These are phyloP conservation scores for Erythrobasidium yunnanense DNA, from an alignment of 768 basidiomycete genomes.

Conservation along the genomic window DNA sequence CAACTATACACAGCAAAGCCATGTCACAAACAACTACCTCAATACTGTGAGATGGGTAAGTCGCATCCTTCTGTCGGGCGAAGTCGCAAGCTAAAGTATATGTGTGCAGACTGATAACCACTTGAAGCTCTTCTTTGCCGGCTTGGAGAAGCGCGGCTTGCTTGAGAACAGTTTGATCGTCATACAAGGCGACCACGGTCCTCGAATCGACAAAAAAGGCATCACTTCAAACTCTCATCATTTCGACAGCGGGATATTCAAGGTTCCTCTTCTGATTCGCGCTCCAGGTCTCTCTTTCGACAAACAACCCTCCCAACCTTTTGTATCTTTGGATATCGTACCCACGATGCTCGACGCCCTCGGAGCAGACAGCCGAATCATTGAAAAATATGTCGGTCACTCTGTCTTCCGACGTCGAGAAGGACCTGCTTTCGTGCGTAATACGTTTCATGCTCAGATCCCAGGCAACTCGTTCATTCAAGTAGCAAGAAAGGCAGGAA, in stretches of 20 bases:
- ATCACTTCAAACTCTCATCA: not conserved
- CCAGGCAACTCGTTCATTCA: too few species aligned
- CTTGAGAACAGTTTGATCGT: not conserved
- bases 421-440: too few species aligned
- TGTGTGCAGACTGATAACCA: not conserved
- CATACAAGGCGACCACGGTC: not conserved
- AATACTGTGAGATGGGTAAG: not conserved
- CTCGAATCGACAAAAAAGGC: not conserved
- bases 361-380: not conserved
- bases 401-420: not conserved
- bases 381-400: not conserved
- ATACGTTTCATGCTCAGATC: too few species aligned
- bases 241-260: not conserved
- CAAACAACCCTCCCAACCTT: not conserved
- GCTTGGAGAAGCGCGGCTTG: not conserved
- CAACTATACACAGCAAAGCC: not conserved
- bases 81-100: not conserved
- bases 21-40: not conserved
- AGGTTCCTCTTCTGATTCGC: not conserved
- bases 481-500: too few species aligned
- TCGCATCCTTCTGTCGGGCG: not conserved
- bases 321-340: not conserved
- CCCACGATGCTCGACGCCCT: not conserved
- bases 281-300: not conserved
- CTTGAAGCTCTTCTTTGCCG: not conserved